Evolutionary conservation across 1,284 basidiomycete genomes (phyloP), one percentile per base, ranked within the genome.

Genomic region (Clitocybe nebularis): DNA sequence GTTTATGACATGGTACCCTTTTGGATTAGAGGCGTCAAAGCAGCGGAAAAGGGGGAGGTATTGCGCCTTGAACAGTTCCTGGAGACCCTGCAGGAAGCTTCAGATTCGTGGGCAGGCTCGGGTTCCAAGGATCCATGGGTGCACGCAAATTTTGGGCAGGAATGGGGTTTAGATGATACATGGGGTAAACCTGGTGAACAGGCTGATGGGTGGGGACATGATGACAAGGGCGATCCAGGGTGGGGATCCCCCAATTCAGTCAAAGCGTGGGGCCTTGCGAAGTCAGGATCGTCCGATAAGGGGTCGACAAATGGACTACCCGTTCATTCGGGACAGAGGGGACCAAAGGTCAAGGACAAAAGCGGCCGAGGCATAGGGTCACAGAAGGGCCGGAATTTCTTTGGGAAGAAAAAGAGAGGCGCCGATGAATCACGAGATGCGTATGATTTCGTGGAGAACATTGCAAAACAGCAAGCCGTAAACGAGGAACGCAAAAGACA

Each of bases 41-140:
- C 76, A 1, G 78, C 75, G 6, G 67, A 72, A 54, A 61, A 65
- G 20, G 77, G 72, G 0, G 62, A 73, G 44, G 66, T 68, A 74
- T 74, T 59, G 90, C 81, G 4, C 89, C 66, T 1, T 90, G 87
- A 1, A 86, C 81, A 7, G 74, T 75, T 26, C 86, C 83, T 0
- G 89, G 89, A 48, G 89, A 81, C 4, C 90, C 90, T 16, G 89
- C 89, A 3, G 88, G 86, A 79, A 11, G 89, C 84, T 28, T 80
- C 73, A 32, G 87, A 75, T 5, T 84, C 85, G 46, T 80, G 79
- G 54, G 84, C 87, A 26, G 71, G 69, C 1, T 81, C 71, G 72
- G 76, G 3, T 75, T 72, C 0, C 79, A 72, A 20, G 85, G 67
- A 3, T 84, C 80, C 6, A 76, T 85, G 17, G 84, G 91, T 22